A percentile compares a stretch with the other conserved stretches of the same genome.
Evolutionary conservation across 2,329 filamentous ascomycete species (phyloP).

Genomic region (Penicillium sp.): DNA sequence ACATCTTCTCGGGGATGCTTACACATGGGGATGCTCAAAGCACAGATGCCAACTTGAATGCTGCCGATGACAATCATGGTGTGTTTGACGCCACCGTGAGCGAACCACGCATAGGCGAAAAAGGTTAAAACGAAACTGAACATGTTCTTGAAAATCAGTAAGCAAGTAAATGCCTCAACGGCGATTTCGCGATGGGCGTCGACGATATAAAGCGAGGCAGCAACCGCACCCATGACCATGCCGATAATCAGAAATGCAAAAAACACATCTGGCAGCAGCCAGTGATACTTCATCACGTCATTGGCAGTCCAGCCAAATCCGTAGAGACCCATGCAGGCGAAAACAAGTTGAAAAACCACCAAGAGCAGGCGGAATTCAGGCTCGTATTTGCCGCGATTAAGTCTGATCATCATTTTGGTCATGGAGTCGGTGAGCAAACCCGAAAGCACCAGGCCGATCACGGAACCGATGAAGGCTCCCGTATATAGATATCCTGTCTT

Average conservation of each 20-base stretch:
- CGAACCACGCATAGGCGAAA: constrained; percentile 80
- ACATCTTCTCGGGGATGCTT: constrained; percentile 45
- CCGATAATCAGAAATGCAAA: constrained; percentile 81
- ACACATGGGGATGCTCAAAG: constrained; percentile 75
- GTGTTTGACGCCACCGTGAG: constrained; percentile 54
- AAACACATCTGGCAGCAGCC: constrained; percentile 74
- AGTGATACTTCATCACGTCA: constrained; percentile 62
- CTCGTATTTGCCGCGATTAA: constrained; percentile 81
- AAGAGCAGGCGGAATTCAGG: constrained; percentile 86
- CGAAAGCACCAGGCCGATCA: constrained; percentile 73
- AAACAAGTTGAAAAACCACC: constrained; percentile 75
- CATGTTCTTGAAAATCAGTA: constrained; percentile 92
- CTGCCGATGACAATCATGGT: constrained; percentile 70
- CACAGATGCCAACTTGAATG: constrained; percentile 74
- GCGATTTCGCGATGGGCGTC: constrained; percentile 86
- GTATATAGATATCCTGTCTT: constrained; percentile 84
- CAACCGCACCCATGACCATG: constrained; percentile 89
- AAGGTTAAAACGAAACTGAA: constrained; percentile 86
- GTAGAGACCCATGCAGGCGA: constrained; percentile 75
- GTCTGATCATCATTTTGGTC: constrained; percentile 66
- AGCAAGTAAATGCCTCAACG: constrained; percentile 83
- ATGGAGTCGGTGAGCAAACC: constrained; percentile 72
- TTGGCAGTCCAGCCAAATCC: constrained; percentile 76
- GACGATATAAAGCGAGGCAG: constrained; percentile 82
- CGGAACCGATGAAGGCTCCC: constrained; percentile 78